Conservation (phyloP, 129 eudicot genomes). For the Arctium lappa region DNA sequence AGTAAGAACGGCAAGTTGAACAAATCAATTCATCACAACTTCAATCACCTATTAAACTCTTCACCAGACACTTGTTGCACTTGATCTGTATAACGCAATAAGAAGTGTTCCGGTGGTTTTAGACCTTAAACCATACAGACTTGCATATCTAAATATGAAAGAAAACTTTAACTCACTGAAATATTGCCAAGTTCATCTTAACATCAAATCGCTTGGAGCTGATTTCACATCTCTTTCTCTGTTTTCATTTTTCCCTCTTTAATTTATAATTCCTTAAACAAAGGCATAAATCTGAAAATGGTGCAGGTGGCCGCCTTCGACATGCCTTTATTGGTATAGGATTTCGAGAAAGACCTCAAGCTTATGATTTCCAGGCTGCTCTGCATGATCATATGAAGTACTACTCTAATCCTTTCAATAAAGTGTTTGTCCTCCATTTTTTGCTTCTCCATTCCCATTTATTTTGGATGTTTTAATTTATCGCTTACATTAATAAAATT, state of each 20-base stretch:
- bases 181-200: no score
- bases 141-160: no score
- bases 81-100: no score
- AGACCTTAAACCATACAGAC: no score
- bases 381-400: constrained; percentile 99
- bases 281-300: constrained; percentile 9
- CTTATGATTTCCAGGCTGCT: constrained; percentile 99
- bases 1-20: no score
- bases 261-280: constrained; percentile 4
- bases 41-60: no score
- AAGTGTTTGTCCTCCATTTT: not conserved
- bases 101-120: no score
- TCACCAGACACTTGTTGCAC: no score
- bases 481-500: not conserved
- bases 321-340: constrained; percentile 98
- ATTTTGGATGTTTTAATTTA: not conserved
- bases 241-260: not conserved
- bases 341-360: constrained; percentile 93
- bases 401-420: constrained; percentile 4
- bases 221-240: no score
- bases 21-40: no score
- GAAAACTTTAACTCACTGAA: no score
- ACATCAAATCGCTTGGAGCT: no score
- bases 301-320: constrained; percentile 85
- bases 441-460: not conserved